phyloP scores from a whole-genome alignment of 2,329 filamentous ascomycete species.

The Botrytis tulipae region DNA sequence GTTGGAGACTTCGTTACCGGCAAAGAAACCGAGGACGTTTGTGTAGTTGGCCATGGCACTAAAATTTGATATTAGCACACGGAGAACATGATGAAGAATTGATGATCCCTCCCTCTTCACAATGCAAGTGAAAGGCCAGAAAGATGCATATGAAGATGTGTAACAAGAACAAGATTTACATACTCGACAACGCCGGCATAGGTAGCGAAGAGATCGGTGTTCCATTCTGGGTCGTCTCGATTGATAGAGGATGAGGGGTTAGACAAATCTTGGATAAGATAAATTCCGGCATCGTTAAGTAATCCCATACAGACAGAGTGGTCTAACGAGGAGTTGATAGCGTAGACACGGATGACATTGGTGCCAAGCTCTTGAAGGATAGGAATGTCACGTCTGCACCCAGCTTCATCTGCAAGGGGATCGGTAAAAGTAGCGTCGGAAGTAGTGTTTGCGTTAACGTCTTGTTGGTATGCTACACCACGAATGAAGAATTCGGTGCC shows the following conservation, averaged over 20 bases:
- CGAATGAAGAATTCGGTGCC: conserved; percentile 87
- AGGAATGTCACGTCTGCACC: conserved; percentile 83
- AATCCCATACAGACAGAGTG: conserved; percentile 83
- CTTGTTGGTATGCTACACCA: conserved; percentile 94
- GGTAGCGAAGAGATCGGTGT: conserved; percentile 70
- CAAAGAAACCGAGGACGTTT: conserved; percentile 97
- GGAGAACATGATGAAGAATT: neutral
- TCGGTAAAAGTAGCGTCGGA: conserved; percentile 66
- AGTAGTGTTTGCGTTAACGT: conserved; percentile 55
- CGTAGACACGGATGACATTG: conserved; percentile 94
- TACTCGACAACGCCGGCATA: conserved; percentile 80
- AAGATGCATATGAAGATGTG: neutral
- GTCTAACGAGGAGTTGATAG: conserved; percentile 75
- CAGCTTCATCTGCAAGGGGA: conserved; percentile 69
- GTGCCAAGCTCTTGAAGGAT: conserved; percentile 75
- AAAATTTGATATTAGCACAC: conserved; percentile 6
- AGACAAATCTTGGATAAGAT: conserved; percentile 87
- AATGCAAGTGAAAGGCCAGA: neutral
- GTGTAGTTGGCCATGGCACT: conserved; percentile 70
- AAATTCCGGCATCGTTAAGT: conserved; percentile 84
- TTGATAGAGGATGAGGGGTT: conserved; percentile 83
- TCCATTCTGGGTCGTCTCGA: conserved; percentile 76
- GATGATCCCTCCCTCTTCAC: too few relatives aligned
- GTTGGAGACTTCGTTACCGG: conserved; percentile 96
- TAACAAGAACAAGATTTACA: neutral